Evolutionary conservation across 1,284 basidiomycete genomes (phyloP), one percentile per base, ranked within the genome.

Genomic region (Pseudozyma hubeiensis): DNA sequence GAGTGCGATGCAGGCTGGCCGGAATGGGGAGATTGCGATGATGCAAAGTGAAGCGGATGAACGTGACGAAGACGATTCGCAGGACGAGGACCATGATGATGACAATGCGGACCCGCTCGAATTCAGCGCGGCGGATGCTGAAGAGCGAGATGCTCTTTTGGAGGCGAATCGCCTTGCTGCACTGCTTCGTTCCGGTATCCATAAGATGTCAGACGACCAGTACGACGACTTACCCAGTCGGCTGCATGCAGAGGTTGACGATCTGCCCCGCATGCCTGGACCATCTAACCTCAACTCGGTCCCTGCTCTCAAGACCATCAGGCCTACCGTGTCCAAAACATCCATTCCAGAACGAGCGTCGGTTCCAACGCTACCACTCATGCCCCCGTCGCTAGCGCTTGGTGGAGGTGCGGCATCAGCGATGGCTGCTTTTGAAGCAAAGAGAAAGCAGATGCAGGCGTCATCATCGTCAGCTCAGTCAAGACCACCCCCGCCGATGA

Each of bases 371-470:
- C 24, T 69, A 17, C 60, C 66, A 7, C 37, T 39, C 4, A 67
- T 67, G 50, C 50, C 64, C 4, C 29, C 24, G 19, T 35, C 16
- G 1, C 24, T 37, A 14, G 46, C 10, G 37, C 51, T 44, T 7
- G 43, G 43, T 17, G 58, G 46, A 8, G 53, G 47, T 1, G 53
- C 64, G 16, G 49, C 58, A 8, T 54, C 64, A 7, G 65, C 71
- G 19, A 48, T 74, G 54, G 62, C 71, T 14, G 71, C 71, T 2
- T 68, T 74, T 34, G 71, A 74, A 14, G 55, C 65, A 4, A 57
- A 45, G 29, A 49, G 54, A 6, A 62, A 62, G 31, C 56, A 57
- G 13, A 53, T 64, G 45, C 55, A 44, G 16, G 29, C 33, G 13
- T 5, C 35, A 17, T 37, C 49, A 17, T 37, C 35, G 35, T 9